Evolutionary conservation across 23 red algal species (phyloP), one percentile per base, ranked within the genome.

Genomic region (Gracilaria vermiculophylla): DNA sequence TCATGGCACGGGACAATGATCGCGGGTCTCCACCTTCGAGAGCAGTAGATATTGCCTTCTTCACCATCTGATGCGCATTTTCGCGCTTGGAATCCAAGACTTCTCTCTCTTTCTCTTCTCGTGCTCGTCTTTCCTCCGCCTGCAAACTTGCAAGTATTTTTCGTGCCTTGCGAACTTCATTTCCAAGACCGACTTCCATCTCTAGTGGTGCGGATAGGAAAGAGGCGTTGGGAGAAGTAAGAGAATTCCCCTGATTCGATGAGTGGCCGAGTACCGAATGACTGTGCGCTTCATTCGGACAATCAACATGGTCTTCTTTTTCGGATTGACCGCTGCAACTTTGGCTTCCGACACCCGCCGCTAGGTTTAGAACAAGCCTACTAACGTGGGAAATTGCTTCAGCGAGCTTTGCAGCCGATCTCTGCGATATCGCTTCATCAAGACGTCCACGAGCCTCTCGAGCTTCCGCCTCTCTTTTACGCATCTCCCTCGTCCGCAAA

Each of bases 311-410:
- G 1, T 77, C 84, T 35, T 0, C 16, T 5, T 48, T 34, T 20
- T 88, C 84, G 10, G 76, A 9, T 52, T 27, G 37, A 29, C 64
- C 87, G 20, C 27, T 61, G 34, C 32, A 65, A 5, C 35, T 48
- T 23, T 80, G 78, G 16, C 62, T 60, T 72, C 74, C 90, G 5
- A 76, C 90, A 20, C 53, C 28, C 0, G 92, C 82, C 0, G 92
- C 96, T 5, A 98, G 89, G 33, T 98, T 92, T 33, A 98, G 80
- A 3, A 98, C 86, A 21, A 98, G 47, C 69, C 88, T 94, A 73
- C 94, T 98, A 3, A 89, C 96, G 55, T 93, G 89, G 0, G 86
- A 77, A 81, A 98, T 98, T 2, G 96, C 92, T 52, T 98, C 96
- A 12, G 82, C 88, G 15, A 98, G 74, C 37, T 85, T 90, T 4